Base-by-base conservation (phyloP, 2,329 filamentous ascomycete genomes). In the Fusarium pseudocircinatum region DNA sequence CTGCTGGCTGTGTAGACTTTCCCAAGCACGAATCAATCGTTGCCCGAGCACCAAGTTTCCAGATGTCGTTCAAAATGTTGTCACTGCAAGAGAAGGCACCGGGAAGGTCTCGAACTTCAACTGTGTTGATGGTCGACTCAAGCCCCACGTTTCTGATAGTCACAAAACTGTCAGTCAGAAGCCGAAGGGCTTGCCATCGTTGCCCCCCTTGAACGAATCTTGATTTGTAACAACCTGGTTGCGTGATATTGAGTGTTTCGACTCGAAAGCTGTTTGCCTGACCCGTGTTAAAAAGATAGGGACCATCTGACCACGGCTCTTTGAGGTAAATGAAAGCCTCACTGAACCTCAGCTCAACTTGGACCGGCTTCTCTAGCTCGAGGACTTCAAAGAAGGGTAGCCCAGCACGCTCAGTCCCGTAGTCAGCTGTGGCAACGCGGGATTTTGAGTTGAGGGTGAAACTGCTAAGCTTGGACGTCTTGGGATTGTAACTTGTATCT, bases 401-500 rank as follows among this genome's bases (percentile, higher is more conserved):
- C 0, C 60, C 60, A 18, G 46, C 63, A 28, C 63, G 60, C 16
- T 57, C 49, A 26, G 52, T 43, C 7, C 63, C 60, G 14, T 66
- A 65, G 15, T 66, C 63, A 5, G 57, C 63, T 16, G 60, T 62
- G 2, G 63, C 36, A 13, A 36, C 34, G 18, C 52, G 37, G 4
- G 24, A 46, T 10, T 28, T 49, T 24, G 61, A 63, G 47, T 42
- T 26, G 13, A 66, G 47, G 8, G 60, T 57, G 24, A 64, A 66
- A 18, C 40, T 46, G 39, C n/a, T 36, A n/a, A 24, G 40, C 30
- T 57, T 57, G n/a, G 14, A 46, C 26, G 39, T 57, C 28, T 26
- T 46, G 72, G 70, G 62, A 42, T 64, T 60, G 30, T 76, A 34
- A 44, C 39, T 57, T 34, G 37, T 43, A 34, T 34, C 53, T 32